Conservation (phyloP, 2,329 filamentous ascomycete species). For the Elsinoe arachidis region DNA sequence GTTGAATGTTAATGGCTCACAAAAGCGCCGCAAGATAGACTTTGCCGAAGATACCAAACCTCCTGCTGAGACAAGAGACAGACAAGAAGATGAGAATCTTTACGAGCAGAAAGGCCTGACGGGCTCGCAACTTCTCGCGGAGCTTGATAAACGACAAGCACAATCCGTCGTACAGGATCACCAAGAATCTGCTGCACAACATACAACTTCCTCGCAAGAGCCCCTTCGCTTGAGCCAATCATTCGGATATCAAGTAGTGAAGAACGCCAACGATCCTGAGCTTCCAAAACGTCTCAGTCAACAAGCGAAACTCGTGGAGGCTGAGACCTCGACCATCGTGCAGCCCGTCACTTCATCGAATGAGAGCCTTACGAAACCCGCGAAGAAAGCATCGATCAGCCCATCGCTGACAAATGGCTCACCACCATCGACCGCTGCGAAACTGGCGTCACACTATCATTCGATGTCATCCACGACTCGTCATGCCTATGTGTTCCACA, state of each 20-base stretch:
- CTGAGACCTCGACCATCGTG: slow-evolving; percentile 26
- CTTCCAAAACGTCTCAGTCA: slow-evolving; percentile 61
- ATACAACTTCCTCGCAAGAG: slow-evolving; percentile 18
- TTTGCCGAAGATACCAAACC: background rate
- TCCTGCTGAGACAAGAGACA: background rate
- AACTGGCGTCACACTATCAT: background rate
- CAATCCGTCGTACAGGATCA: slow-evolving; percentile 11
- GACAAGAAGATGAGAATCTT: background rate
- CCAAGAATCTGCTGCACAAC: slow-evolving; percentile 22
- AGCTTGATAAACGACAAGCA: slow-evolving; percentile 4
- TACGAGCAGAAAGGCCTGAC: slow-evolving; percentile 11
- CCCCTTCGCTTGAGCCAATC: slow-evolving; percentile 14
- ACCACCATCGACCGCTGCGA: background rate
- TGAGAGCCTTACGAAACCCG: background rate
- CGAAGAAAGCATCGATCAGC: slow-evolving; percentile 2
- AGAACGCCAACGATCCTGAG: slow-evolving; percentile 59
- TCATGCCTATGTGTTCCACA: slow-evolving; percentile 28
- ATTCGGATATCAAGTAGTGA: slow-evolving; percentile 65
- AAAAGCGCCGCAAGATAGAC: slow-evolving; percentile 6
- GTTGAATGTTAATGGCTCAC: background rate
- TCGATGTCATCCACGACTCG: background rate
- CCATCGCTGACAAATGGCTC: background rate
- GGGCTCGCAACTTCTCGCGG: slow-evolving; percentile 9
- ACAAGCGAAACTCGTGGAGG: slow-evolving; percentile 41
- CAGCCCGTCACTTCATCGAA: background rate